Conservation (phyloP, 2,329 filamentous ascomycete species). For the Sporothrix brunneoviolacea region DNA sequence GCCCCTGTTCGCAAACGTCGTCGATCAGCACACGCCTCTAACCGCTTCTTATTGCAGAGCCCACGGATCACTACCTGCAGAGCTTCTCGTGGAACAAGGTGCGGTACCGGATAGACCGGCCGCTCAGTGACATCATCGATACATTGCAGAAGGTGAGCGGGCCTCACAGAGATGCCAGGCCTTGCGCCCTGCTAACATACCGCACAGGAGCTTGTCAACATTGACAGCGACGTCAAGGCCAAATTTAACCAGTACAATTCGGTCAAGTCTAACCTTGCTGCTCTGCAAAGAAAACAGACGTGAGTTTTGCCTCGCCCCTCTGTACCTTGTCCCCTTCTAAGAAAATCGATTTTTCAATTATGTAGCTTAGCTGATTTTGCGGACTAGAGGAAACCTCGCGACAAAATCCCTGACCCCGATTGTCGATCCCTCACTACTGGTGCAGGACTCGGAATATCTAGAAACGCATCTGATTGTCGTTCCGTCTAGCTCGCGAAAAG, state of each 20-base stretch:
- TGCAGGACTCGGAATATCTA: constrained; percentile 91
- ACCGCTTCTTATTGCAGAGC: constrained; percentile 51
- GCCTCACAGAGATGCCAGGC: neutral
- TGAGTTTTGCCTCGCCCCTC: constrained; percentile 33
- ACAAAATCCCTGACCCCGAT: constrained; percentile 91
- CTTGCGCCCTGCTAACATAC: neutral
- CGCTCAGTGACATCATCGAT: constrained; percentile 79
- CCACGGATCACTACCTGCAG: constrained; percentile 87
- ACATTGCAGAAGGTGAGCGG: constrained; percentile 72
- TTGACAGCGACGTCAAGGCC: constrained; percentile 91
- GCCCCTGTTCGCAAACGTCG: neutral
- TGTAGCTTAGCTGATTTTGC: too few relatives aligned
- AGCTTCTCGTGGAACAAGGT: constrained; percentile 96
- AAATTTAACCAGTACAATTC: constrained; percentile 94
- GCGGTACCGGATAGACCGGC: constrained; percentile 90
- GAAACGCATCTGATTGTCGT: constrained; percentile 93
- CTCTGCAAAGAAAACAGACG: constrained; percentile 83
- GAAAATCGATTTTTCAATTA: too few relatives aligned
- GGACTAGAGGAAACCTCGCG: constrained; percentile 72
- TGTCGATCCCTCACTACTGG: constrained; percentile 70
- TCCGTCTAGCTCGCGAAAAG: constrained; percentile 71
- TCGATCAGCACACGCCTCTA: neutral
- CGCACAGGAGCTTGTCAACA: constrained; percentile 71
- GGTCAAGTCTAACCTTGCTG: constrained; percentile 75
- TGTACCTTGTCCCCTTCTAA: neutral